These are phyloP conservation scores for Pestalotiopsis sp. DNA, from an alignment of 2,329 filamentous ascomycete genomes.

Conservation along the genomic window DNA sequence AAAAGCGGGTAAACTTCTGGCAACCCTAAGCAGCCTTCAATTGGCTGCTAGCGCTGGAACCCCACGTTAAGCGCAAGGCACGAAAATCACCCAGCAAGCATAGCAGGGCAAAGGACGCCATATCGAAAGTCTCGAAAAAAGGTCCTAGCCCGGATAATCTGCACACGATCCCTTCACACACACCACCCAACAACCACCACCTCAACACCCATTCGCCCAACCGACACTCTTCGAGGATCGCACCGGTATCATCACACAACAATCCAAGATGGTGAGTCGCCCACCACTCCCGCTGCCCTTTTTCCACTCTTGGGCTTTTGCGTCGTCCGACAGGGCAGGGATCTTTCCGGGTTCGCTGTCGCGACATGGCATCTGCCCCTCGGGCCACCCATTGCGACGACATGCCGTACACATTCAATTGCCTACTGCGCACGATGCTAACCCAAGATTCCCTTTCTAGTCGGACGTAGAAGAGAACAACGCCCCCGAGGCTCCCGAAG, in stretches of 20 bases:
- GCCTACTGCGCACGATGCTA: slow-evolving; percentile 19
- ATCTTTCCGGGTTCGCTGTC: neutral
- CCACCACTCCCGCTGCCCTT: slow-evolving; percentile 3
- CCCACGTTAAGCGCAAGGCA: slow-evolving; percentile 13
- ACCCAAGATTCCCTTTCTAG: slow-evolving; percentile 47
- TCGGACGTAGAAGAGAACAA: slow-evolving; percentile 99
- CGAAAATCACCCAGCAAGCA: slow-evolving; percentile 12
- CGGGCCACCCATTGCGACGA: neutral
- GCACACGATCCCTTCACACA: slow-evolving; percentile 23
- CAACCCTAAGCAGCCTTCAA: slow-evolving; percentile 15
- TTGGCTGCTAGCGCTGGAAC: slow-evolving; percentile 15
- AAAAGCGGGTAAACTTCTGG: slow-evolving; percentile 15
- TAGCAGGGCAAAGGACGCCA: neutral
- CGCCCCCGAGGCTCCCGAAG: slow-evolving; percentile 79
- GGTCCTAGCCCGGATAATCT: slow-evolving; percentile 20
- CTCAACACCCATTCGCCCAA: slow-evolving; percentile 24
- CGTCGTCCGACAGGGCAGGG: neutral
- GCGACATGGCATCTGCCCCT: neutral
- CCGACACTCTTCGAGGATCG: slow-evolving; percentile 68
- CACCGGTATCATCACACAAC: slow-evolving; percentile 56
- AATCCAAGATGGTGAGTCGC: slow-evolving; percentile 63
- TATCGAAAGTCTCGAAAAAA: slow-evolving; percentile 12
- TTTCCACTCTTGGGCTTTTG: neutral
- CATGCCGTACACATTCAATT: slow-evolving; percentile 16
- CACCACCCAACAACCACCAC: slow-evolving; percentile 20